Evolutionary conservation across 139 green algal genomes (phyloP).

Genomic region (Bryopsis sp.): DNA sequence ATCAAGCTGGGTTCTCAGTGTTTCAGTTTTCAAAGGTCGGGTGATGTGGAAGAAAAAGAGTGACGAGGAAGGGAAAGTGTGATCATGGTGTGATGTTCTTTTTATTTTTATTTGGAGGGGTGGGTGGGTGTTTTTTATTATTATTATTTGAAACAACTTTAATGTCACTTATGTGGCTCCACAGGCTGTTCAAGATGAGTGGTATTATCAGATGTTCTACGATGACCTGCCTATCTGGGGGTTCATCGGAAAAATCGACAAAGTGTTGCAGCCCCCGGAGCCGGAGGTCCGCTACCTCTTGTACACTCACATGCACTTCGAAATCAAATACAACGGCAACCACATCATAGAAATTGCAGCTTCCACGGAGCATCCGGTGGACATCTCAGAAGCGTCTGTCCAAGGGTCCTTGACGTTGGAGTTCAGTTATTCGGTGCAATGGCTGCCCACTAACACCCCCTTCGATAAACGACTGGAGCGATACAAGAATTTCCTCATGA

Average conservation of each 20-base stretch:
- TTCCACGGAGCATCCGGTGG: conserved; percentile 48
- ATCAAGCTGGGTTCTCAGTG: no score
- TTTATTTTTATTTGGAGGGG: no score
- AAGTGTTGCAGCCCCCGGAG: neutral
- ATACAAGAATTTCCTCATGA: conserved; percentile 81
- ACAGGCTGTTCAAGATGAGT: no score
- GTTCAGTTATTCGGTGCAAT: conserved; percentile 83
- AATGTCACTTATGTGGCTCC: no score
- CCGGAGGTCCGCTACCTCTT: conserved; percentile 47
- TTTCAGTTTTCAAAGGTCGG: no score
- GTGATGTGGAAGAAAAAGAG: no score
- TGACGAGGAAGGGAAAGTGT: no score
- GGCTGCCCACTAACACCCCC: conserved; percentile 53
- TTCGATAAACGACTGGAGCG: conserved; percentile 82
- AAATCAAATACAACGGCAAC: conserved; percentile 78
- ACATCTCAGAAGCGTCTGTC: conserved; percentile 42
- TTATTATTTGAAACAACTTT: no score
- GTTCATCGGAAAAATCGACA: conserved; percentile 82
- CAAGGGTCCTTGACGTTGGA: conserved; percentile 29
- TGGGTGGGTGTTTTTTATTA: no score
- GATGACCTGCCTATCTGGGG: conserved; percentile 97
- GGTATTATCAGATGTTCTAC: conserved; percentile 66
- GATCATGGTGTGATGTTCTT: no score
- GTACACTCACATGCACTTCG: conserved; percentile 95
- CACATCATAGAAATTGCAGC: conserved; percentile 84